These are phyloP conservation scores for Hylodesmum podocarpum DNA, from an alignment of 306 rosid genomes.

Conservation along the genomic window DNA sequence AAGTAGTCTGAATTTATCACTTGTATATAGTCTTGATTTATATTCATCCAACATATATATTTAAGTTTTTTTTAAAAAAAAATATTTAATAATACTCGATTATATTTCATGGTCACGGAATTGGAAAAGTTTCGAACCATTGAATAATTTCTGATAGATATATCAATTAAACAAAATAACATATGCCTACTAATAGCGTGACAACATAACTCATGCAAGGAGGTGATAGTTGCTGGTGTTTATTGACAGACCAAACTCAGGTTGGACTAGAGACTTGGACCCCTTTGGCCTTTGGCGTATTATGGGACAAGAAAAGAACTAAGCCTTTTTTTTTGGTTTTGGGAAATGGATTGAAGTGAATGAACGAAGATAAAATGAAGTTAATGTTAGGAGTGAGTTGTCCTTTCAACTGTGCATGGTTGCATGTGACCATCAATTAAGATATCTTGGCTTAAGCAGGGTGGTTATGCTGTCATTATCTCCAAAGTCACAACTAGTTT, in stretches of 20 bases:
- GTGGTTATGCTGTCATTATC: slow-evolving; percentile 34
- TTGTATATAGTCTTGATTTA: too few relatives aligned
- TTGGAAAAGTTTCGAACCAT: too few relatives aligned
- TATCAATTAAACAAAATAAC: slow-evolving; percentile 3
- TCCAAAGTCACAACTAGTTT: slow-evolving; percentile 5
- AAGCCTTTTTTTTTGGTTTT: not conserved
- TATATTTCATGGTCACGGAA: too few relatives aligned
- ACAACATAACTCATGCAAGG: not conserved
- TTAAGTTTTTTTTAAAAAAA: too few relatives aligned
- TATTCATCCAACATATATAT: too few relatives aligned
- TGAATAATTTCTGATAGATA: too few relatives aligned
- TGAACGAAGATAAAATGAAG: slow-evolving; percentile 3
- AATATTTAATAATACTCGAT: too few relatives aligned
- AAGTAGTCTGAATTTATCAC: too few relatives aligned
- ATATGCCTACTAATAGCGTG: not conserved
- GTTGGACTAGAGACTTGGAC: slow-evolving; percentile 1
- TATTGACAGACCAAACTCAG: not conserved
- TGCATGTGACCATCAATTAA: slow-evolving; percentile 24
- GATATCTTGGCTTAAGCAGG: slow-evolving; percentile 19
- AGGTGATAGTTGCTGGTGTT: slow-evolving; percentile 6
- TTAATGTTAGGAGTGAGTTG: slow-evolving; percentile 21
- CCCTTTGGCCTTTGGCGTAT: not conserved
- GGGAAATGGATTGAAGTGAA: slow-evolving; percentile 25
- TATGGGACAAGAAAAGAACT: not conserved
- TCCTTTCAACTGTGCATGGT: slow-evolving; percentile 29